phyloP scores from a whole-genome alignment of 768 basidiomycete genomes.

The Hygrocybe coccinea region DNA sequence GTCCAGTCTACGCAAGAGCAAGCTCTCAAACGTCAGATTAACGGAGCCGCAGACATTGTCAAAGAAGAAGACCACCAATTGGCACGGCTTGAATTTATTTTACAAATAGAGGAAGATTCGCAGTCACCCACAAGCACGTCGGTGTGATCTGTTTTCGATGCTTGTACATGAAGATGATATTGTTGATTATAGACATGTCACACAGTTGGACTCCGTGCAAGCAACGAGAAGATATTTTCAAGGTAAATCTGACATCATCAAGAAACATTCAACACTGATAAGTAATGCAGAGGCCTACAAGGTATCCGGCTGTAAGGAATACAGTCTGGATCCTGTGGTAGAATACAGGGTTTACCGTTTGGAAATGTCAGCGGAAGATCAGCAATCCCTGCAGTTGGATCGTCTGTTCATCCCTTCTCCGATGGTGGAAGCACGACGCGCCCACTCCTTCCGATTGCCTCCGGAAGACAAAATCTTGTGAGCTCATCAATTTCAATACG shows the following conservation, averaged over 20 bases:
- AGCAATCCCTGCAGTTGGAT: constrained; percentile 32
- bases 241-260: not conserved
- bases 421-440: constrained; percentile 15
- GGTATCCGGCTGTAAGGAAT: not conserved
- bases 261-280: not conserved
- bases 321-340: constrained; percentile 18
- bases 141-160: no score
- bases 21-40: not conserved
- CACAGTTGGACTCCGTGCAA: not conserved
- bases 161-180: no score
- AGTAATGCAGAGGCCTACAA: not conserved
- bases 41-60: not conserved
- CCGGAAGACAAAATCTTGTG: constrained; percentile 29
- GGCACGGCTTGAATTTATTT: not conserved
- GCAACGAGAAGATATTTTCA: not conserved
- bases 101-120: not conserved
- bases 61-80: not conserved
- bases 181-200: no score
- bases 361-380: constrained; percentile 33
- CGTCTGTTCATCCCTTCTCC: constrained; percentile 32
- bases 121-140: no score
- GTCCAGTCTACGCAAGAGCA: not conserved
- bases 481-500: constrained; percentile 6
- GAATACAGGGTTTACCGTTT: constrained; percentile 30
- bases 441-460: constrained; percentile 23